These are phyloP conservation scores for Rutidosis leptorrhynchoides DNA, from an alignment of 129 eudicot species.

Conservation along the genomic window DNA sequence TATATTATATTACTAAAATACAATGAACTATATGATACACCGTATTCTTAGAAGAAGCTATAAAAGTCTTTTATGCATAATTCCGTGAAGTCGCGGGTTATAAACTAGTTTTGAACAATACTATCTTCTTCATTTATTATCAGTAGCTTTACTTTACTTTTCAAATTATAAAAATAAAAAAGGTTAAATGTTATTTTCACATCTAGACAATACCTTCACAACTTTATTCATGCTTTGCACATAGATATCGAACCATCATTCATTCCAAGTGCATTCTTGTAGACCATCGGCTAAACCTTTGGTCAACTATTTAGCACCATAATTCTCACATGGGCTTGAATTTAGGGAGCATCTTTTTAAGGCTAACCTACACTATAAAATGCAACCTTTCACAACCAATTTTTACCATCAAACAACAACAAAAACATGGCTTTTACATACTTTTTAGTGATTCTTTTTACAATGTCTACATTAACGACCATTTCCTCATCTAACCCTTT, in stretches of 20 bases:
- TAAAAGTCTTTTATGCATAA: too few relatives aligned
- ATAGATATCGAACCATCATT: slow-evolving; percentile 13
- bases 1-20: too few relatives aligned
- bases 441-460: slow-evolving; percentile 5
- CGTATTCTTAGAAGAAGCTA: too few relatives aligned
- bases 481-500: background rate
- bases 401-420: slow-evolving; percentile 18
- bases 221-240: background rate
- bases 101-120: too few relatives aligned
- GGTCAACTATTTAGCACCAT: slow-evolving; percentile 28
- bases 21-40: too few relatives aligned
- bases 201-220: background rate
- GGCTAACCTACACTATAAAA: slow-evolving; percentile 28
- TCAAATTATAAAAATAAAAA: too few relatives aligned
- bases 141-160: too few relatives aligned
- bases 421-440: slow-evolving; percentile 28
- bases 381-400: slow-evolving; percentile 15
- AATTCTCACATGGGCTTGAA: slow-evolving; percentile 35
- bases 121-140: too few relatives aligned
- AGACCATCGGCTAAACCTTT: slow-evolving; percentile 31
- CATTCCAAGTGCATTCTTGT: slow-evolving; percentile 31
- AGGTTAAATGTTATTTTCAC: background rate
- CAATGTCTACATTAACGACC: background rate
- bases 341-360: slow-evolving; percentile 19
- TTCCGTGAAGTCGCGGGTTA: too few relatives aligned